These are phyloP conservation scores for Globisporangium acanthophoron DNA, from an alignment of 352 stramenopile species.

Conservation along the genomic window DNA sequence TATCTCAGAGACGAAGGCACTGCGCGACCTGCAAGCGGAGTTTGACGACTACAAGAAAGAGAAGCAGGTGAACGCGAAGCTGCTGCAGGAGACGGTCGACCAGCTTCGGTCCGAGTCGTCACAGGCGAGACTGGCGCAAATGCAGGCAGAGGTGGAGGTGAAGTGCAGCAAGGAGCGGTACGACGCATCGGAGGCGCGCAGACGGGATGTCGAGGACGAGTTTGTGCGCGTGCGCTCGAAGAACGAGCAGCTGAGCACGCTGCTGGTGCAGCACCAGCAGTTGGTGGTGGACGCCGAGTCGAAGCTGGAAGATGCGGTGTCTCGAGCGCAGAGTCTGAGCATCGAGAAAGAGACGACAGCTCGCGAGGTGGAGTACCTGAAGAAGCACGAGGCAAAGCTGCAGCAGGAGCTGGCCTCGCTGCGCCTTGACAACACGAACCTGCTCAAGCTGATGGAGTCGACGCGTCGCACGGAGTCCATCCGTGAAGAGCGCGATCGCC, in stretches of 20 bases:
- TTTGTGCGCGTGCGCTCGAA: slow-evolving; percentile 51
- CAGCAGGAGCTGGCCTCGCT: slow-evolving; percentile 51
- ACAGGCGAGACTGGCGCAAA: slow-evolving; percentile 42
- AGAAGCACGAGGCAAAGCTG: slow-evolving; percentile 59
- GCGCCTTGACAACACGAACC: slow-evolving; percentile 70
- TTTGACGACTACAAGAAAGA: slow-evolving; percentile 81
- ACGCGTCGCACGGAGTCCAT: slow-evolving; percentile 59
- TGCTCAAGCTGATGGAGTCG: slow-evolving; percentile 77
- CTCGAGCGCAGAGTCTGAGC: slow-evolving; percentile 30
- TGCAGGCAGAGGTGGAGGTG: slow-evolving; percentile 67
- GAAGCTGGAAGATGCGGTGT: slow-evolving; percentile 46
- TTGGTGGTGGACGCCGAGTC: slow-evolving; percentile 44
- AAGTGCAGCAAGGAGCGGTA: slow-evolving; percentile 62
- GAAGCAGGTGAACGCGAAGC: slow-evolving; percentile 55
- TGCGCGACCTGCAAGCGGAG: slow-evolving; percentile 61
- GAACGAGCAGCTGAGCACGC: slow-evolving; percentile 49
- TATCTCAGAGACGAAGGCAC: slow-evolving; percentile 24
- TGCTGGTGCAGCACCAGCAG: slow-evolving; percentile 66
- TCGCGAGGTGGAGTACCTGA: slow-evolving; percentile 39
- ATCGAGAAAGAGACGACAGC: slow-evolving; percentile 49
- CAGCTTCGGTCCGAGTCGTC: slow-evolving; percentile 42
- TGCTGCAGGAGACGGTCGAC: slow-evolving; percentile 66
- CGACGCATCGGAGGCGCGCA: slow-evolving; percentile 46
- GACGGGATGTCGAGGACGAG: slow-evolving; percentile 56
- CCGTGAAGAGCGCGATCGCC: slow-evolving; percentile 48